Evolutionary conservation across 495 filamentous ascomycete genomes (phyloP).

Genomic region (Penicillium riverlandense): DNA sequence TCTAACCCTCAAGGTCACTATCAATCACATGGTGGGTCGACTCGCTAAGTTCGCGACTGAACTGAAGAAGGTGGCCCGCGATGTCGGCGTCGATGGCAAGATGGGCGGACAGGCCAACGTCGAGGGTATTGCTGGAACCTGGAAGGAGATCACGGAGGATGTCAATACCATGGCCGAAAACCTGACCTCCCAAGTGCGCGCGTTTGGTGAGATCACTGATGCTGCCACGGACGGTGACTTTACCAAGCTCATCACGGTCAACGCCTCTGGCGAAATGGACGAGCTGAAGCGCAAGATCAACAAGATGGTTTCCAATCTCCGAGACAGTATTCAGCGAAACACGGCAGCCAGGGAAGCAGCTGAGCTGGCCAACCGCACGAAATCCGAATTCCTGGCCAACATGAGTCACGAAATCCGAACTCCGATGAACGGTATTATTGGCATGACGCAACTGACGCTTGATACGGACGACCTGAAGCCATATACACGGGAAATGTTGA

Average conservation of each 20-base stretch:
- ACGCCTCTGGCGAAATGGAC: constrained; percentile 98
- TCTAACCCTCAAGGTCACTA: constrained; percentile 87
- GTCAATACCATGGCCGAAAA: constrained; percentile 99
- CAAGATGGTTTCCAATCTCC: constrained; percentile 93
- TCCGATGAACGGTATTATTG: constrained; percentile 83
- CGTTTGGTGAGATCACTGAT: constrained; percentile 96
- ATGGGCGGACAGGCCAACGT: constrained; percentile 98
- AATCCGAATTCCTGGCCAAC: constrained; percentile 97
- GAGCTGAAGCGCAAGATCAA: constrained; percentile 99
- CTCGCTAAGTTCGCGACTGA: constrained; percentile 95
- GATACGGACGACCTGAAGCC: constrained; percentile 87
- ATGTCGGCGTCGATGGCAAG: constrained; percentile 97
- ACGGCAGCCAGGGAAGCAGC: constrained; percentile 94
- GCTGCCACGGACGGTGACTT: constrained; percentile 96
- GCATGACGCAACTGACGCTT: constrained; percentile 94
- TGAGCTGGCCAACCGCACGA: constrained; percentile 95
- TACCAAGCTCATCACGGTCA: constrained; percentile 93
- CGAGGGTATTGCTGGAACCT: constrained; percentile 84
- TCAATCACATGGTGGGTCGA: constrained; percentile 99
- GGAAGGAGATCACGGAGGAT: constrained; percentile 97
- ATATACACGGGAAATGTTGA: constrained; percentile 97
- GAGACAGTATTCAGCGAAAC: constrained; percentile 96
- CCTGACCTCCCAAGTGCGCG: constrained; percentile 92
- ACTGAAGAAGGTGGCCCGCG: constrained; percentile 90
- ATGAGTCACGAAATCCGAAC: constrained; percentile 99